Conservation (phyloP, 2,329 filamentous ascomycete species). For the Rutstroemia sp. region DNA sequence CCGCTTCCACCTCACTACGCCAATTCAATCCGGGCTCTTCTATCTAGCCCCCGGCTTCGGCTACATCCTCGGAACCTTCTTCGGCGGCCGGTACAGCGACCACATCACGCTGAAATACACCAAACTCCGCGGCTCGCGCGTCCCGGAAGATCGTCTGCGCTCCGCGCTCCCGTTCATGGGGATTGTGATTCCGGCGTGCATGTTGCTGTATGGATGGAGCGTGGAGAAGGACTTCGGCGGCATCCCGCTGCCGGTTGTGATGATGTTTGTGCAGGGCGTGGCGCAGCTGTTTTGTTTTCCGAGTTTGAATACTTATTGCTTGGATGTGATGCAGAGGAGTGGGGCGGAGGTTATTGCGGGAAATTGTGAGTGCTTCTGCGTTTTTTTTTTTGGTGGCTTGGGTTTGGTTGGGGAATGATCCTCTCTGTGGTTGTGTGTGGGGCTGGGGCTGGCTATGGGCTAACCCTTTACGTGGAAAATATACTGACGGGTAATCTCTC, state of each 20-base stretch:
- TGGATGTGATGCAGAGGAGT: slow-evolving; percentile 70
- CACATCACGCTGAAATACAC: slow-evolving; percentile 54
- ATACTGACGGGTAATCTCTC: too few relatives aligned
- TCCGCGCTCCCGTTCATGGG: slow-evolving; percentile 51
- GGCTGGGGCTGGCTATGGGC: too few relatives aligned
- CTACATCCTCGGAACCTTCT: slow-evolving; percentile 61
- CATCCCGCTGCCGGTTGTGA: slow-evolving; percentile 56
- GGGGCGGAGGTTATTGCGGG: slow-evolving; percentile 70
- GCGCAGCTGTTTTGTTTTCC: slow-evolving; percentile 72
- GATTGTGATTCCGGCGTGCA: slow-evolving; percentile 50
- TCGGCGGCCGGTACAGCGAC: slow-evolving; percentile 68
- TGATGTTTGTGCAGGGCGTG: slow-evolving; percentile 68
- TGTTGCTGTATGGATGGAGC: slow-evolving; percentile 63
- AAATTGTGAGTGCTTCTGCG: slow-evolving; percentile 43
- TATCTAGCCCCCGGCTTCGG: slow-evolving; percentile 68
- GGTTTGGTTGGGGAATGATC: too few relatives aligned
- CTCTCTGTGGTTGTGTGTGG: too few relatives aligned
- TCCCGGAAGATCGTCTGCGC: slow-evolving; percentile 62
- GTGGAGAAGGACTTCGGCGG: slow-evolving; percentile 44
- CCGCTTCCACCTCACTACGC: slow-evolving; percentile 59
- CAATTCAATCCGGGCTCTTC: slow-evolving; percentile 62
- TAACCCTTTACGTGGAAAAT: too few relatives aligned
- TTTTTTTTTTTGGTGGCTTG: background rate
- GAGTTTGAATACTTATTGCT: slow-evolving; percentile 69
- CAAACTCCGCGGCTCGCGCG: slow-evolving; percentile 48